Evolutionary conservation across 73 alveolate species (phyloP), one percentile per base, ranked within the genome.

Genomic region (Paramecium tetraurelia): DNA sequence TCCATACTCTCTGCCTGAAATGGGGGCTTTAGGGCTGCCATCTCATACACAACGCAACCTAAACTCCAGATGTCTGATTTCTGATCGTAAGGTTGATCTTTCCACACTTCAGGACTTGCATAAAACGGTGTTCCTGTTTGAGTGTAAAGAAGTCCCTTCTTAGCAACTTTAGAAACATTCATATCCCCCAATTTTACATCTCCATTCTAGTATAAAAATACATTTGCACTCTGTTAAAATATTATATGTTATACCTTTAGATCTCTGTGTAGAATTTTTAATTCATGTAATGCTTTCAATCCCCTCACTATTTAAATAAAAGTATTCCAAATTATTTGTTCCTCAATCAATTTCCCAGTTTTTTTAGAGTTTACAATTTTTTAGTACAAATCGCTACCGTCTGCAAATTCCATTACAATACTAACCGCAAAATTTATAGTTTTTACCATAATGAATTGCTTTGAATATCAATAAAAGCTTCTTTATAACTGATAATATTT

Each of bases 351-450:
- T 8, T 48, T 31, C 24, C 86, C 92, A 53, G 31, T 59, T 84
- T 96, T 88, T 53, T 90, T 85, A 46, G 93, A 93, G n/a, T 89
- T 83, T 18, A 77, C 58, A 41, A 96, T 95, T 69, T 92, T 92
- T 50, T 96, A 86, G 85, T 92, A 96, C 44, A 96, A 58, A 58
- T 96, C 99, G 8, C 98, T 96, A 20, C 93, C 96, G 36, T 96
- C 96, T 8, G 98, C 98, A 92, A 92, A 96, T 72, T 96, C 99
- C 98, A 96, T 96, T 16, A 96, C 96, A 38, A 96, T 95, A 76
- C 99, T 93, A 85, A 58, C 71, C 18, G 63, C 44, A 70, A 41
- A 53, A 40, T 46, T 43, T 40, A 27, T 44, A 48, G 7, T 24
- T 22, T 80, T 75, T 95, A 95, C 97, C 97, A 94, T 38, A 94